Evolutionary conservation across 495 filamentous ascomycete species (phyloP).

Genomic region (Neurospora pannonica): DNA sequence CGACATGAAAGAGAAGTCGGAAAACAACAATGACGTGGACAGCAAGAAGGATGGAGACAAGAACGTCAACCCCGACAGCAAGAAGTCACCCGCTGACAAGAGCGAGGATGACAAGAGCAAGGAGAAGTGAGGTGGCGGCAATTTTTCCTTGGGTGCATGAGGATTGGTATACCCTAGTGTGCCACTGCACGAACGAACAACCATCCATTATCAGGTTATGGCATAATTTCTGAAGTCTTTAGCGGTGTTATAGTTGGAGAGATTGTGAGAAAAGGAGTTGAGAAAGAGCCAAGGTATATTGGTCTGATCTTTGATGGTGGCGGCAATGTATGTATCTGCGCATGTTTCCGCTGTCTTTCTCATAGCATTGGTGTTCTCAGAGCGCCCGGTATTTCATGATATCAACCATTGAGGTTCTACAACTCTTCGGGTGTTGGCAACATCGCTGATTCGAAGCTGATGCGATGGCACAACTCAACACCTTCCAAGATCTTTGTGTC

Average conservation of each 20-base stretch:
- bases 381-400: background rate
- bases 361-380: background rate
- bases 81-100: background rate
- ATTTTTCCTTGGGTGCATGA: background rate
- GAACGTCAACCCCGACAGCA: background rate
- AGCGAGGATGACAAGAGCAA: slow-evolving; percentile 3
- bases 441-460: too few relatives aligned
- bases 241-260: background rate
- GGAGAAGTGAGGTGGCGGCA: background rate
- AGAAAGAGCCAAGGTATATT: background rate
- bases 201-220: background rate
- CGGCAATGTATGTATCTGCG: background rate
- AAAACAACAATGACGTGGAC: slow-evolving; percentile 4
- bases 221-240: background rate
- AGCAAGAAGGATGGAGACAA: slow-evolving; percentile 8
- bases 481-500: too few relatives aligned
- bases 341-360: background rate
- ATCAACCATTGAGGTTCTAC: background rate
- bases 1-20: slow-evolving; percentile 6
- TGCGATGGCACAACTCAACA: too few relatives aligned
- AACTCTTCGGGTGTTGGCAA: background rate
- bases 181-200: background rate
- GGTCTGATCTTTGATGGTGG: background rate
- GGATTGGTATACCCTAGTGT: background rate
- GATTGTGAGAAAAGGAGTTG: background rate